Conservation (phyloP, 1,139 yeast species). For the Wickerhamomyces sp. region DNA sequence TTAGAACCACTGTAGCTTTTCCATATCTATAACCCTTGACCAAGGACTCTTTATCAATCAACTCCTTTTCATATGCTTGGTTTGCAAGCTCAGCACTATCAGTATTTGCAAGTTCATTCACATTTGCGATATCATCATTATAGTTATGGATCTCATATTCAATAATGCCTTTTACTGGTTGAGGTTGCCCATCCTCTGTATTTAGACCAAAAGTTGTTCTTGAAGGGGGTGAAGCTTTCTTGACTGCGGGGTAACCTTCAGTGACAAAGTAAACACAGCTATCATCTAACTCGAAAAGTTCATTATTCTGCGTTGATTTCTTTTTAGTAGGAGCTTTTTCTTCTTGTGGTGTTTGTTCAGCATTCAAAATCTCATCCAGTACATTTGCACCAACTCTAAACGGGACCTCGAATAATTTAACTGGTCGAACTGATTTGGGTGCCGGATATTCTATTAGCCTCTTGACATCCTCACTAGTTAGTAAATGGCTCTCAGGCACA, state of each 20-base stretch:
- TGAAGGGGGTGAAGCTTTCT: conserved; percentile 37
- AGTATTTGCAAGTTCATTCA: conserved; percentile 23
- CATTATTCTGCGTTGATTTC: background rate
- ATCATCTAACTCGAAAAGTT: conserved; percentile 19
- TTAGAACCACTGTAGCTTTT: conserved; percentile 48
- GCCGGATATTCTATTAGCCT: conserved; percentile 9
- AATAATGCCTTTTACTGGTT: conserved; percentile 23
- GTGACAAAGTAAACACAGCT: conserved; percentile 40
- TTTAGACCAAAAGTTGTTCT: conserved; percentile 30
- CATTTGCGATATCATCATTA: conserved; percentile 24
- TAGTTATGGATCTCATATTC: conserved; percentile 27
- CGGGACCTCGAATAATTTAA: conserved; percentile 32
- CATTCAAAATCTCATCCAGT: conserved; percentile 3
- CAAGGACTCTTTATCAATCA: conserved; percentile 29
- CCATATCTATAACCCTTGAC: conserved; percentile 67
- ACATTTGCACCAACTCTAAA: conserved; percentile 36
- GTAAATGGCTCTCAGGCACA: conserved; percentile 10
- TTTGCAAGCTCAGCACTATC: conserved; percentile 17
- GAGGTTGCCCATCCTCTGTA: conserved; percentile 19
- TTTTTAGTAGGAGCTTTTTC: background rate
- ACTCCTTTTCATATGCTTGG: conserved; percentile 17
- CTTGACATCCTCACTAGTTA: conserved; percentile 10
- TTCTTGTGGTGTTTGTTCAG: conserved; percentile 6
- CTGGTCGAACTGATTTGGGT: conserved; percentile 29
- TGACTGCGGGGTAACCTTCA: conserved; percentile 64